phyloP scores from a whole-genome alignment of 257 asterid species.

The Gynochthodes officinalis region DNA sequence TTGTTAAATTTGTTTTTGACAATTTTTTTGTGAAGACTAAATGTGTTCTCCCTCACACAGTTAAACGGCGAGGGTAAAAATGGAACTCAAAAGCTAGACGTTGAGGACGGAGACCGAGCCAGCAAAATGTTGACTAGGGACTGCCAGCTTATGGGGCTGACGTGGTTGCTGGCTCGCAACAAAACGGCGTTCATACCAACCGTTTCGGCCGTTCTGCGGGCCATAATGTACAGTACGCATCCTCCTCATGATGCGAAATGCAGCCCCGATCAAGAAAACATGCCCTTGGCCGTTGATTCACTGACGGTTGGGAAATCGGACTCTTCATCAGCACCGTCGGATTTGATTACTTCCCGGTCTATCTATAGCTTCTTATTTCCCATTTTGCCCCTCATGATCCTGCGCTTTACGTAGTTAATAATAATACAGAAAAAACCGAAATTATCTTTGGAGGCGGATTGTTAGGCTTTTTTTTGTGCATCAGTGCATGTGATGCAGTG shows the following conservation, averaged over 20 bases:
- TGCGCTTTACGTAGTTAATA: too few relatives aligned
- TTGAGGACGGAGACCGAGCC: constrained; percentile 48
- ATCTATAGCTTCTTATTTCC: constrained; percentile 16
- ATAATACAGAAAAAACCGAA: neutral
- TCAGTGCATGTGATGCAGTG: constrained; percentile 27
- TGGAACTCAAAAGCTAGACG: constrained; percentile 38
- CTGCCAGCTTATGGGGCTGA: constrained; percentile 96
- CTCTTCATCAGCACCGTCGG: constrained; percentile 35
- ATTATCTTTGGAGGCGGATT: neutral
- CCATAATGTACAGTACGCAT: constrained; percentile 90
- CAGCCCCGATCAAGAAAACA: constrained; percentile 99
- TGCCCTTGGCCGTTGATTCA: constrained; percentile 97
- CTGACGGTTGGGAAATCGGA: constrained; percentile 63
- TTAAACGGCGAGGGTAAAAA: constrained; percentile 66
- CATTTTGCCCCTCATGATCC: constrained; percentile 47
- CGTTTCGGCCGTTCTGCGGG: constrained; percentile 96
- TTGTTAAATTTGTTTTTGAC: too few relatives aligned
- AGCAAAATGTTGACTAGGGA: constrained; percentile 72
- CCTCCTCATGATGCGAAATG: constrained; percentile 81
- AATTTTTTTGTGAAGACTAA: neutral
- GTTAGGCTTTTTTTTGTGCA: constrained; percentile 15
- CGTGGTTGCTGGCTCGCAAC: constrained; percentile 97
- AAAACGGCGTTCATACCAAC: constrained; percentile 97
- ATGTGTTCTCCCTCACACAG: too few relatives aligned
- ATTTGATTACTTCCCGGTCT: neutral